These are phyloP conservation scores for Orychophragmus violaceus DNA, from an alignment of 345 rosid species.

Conservation along the genomic window DNA sequence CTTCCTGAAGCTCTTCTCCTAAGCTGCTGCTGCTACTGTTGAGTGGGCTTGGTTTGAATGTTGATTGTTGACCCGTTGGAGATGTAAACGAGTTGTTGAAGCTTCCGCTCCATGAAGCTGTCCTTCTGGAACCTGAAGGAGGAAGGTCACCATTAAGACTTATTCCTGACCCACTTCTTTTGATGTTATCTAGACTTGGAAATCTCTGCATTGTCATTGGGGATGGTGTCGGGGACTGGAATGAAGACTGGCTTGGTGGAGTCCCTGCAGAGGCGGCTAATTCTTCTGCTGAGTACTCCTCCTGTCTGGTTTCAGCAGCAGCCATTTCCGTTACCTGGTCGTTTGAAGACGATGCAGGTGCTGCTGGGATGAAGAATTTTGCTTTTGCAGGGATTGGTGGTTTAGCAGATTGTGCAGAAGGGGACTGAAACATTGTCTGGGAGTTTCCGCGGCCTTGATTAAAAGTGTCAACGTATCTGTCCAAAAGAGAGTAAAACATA, in stretches of 20 bases:
- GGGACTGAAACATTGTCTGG: constrained; percentile 57
- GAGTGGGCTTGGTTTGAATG: constrained; percentile 28
- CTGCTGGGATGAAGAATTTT: constrained; percentile 74
- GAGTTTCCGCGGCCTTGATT: constrained; percentile 81
- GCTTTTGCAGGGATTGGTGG: constrained; percentile 62
- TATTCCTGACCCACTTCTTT: constrained; percentile 22
- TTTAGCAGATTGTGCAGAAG: constrained; percentile 57
- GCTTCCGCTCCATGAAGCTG: constrained; percentile 90
- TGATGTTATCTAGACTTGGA: constrained; percentile 65
- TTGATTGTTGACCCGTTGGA: constrained; percentile 13
- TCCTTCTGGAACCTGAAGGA: constrained; percentile 44
- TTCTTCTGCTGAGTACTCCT: constrained; percentile 29
- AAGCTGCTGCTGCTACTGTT: constrained; percentile 46
- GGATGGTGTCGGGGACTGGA: constrained; percentile 36
- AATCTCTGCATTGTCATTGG: background rate
- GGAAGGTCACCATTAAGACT: constrained; percentile 27
- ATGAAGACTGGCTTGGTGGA: constrained; percentile 26
- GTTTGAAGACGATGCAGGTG: constrained; percentile 34
- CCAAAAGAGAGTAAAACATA: background rate
- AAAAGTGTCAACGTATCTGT: constrained; percentile 30
- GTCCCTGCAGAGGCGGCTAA: constrained; percentile 7
- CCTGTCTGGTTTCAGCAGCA: constrained; percentile 43
- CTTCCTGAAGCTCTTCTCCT: constrained; percentile 85
- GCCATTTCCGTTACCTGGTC: constrained; percentile 46
- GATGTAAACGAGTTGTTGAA: constrained; percentile 36